Evolutionary conservation across 208 protist species (phyloP).

Genomic region (Vickermania ingenoplastis): DNA sequence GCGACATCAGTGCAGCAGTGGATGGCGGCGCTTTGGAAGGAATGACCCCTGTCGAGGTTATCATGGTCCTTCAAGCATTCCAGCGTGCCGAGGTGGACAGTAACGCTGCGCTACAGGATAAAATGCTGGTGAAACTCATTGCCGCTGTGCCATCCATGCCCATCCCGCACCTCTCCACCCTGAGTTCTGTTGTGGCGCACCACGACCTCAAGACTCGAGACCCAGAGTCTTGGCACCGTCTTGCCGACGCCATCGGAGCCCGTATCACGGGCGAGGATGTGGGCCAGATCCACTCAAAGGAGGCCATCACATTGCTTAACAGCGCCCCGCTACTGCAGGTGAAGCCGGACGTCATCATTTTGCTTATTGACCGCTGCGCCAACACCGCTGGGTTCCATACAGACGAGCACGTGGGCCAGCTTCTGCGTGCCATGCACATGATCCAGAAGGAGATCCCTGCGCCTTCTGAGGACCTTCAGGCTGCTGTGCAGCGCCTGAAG

Average conservation of each 20-base stretch:
- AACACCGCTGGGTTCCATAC: conserved; percentile 52
- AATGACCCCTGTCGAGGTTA: conserved; percentile 72
- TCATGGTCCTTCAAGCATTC: conserved; percentile 81
- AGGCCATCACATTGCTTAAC: conserved; percentile 47
- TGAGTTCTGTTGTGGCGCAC: conserved; percentile 32
- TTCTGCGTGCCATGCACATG: conserved; percentile 23
- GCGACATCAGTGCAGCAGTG: conserved; percentile 35
- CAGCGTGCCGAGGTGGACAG: conserved; percentile 30
- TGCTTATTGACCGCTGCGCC: conserved; percentile 40
- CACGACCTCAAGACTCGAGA: conserved; percentile 23
- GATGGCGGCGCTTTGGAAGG: conserved; percentile 26
- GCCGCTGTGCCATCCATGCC: conserved; percentile 55
- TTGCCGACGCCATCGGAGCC: conserved; percentile 24
- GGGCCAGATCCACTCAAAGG: conserved; percentile 53
- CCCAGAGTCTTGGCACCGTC: conserved; percentile 22
- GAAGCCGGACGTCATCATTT: conserved; percentile 25
- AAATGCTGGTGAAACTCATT: conserved; percentile 33
- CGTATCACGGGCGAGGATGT: conserved; percentile 23
- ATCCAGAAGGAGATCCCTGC: conserved; percentile 12
- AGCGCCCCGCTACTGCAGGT: conserved; percentile 23
- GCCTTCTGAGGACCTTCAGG: conserved; percentile 19
- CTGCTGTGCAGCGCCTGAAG: conserved; percentile 21
- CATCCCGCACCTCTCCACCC: conserved; percentile 56
- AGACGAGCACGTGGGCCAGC: conserved; percentile 45
- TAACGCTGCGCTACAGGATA: conserved; percentile 27